Conservation (phyloP, 495 filamentous ascomycete genomes). For the Podospora conica region DNA sequence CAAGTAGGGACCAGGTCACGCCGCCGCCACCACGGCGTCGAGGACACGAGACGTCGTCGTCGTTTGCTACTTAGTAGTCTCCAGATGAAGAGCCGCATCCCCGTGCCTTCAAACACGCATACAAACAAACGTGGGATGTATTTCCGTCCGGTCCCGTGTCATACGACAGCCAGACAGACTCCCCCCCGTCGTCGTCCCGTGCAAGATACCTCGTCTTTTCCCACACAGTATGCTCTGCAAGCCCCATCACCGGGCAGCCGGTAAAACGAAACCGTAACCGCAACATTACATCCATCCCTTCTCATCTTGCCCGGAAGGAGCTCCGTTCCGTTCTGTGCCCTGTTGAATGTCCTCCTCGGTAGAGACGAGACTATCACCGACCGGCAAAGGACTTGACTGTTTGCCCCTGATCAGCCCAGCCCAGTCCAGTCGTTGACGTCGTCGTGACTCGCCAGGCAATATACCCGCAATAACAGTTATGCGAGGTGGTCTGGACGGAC, state of each 20-base stretch:
- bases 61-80: neutral
- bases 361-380: neutral
- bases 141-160: neutral
- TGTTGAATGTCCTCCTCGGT: neutral
- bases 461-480: neutral
- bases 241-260: neutral
- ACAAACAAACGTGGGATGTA: neutral
- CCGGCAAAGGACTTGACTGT: neutral
- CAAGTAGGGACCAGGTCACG: neutral
- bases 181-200: too few relatives aligned
- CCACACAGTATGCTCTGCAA: neutral
- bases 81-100: neutral
- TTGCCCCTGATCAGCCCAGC: neutral
- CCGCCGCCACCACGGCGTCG: too few relatives aligned
- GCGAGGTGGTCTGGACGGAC: neutral
- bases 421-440: neutral
- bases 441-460: constrained; percentile 1
- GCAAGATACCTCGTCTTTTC: neutral
- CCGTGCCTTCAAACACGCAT: neutral
- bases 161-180: neutral
- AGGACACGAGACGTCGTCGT: neutral
- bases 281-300: too few relatives aligned
- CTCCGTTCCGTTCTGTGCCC: too few relatives aligned
- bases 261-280: neutral
- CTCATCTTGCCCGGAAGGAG: too few relatives aligned